Evolutionary conservation across 2,329 filamentous ascomycete genomes (phyloP).

Genomic region (Talaromyces sp.): DNA sequence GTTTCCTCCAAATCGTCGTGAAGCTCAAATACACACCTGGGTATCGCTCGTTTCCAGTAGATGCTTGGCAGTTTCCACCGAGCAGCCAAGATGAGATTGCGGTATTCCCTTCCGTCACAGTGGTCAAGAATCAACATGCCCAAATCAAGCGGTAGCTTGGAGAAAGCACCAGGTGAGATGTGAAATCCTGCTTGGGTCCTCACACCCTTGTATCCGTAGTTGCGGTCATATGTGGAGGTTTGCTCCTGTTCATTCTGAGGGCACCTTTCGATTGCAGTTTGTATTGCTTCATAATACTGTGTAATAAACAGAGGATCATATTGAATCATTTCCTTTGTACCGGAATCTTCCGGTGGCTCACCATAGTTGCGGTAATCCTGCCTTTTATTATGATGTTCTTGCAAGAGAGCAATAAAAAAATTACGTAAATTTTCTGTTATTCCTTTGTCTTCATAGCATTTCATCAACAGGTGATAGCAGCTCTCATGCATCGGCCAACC

Average conservation of each 20-base stretch:
- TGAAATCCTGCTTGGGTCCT: not conserved
- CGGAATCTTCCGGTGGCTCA: not conserved
- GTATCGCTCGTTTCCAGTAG: conserved; percentile 2
- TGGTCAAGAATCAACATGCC: not conserved
- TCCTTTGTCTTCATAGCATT: not conserved
- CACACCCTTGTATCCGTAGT: not conserved
- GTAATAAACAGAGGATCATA: conserved; percentile 5
- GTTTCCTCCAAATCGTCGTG: not conserved
- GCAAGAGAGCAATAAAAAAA: not conserved
- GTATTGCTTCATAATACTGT: not conserved
- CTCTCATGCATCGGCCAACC: conserved; percentile 14
- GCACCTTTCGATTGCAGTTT: not conserved
- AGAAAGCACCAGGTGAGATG: conserved; percentile 3
- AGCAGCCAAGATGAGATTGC: conserved; percentile 1
- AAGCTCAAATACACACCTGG: conserved; percentile 2
- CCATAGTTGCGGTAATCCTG: not conserved
- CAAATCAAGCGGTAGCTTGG: not conserved
- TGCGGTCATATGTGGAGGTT: not conserved
- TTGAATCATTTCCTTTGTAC: not conserved
- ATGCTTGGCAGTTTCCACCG: not conserved
- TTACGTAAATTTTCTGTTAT: not conserved
- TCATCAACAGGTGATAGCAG: not conserved
- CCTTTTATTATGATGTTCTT: not conserved
- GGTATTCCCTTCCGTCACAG: conserved; percentile 1
- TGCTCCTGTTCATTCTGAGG: not conserved